These are phyloP conservation scores for Piromyces finnis DNA, from an alignment of 192 early-diverging fungal genomes.

Conservation along the genomic window DNA sequence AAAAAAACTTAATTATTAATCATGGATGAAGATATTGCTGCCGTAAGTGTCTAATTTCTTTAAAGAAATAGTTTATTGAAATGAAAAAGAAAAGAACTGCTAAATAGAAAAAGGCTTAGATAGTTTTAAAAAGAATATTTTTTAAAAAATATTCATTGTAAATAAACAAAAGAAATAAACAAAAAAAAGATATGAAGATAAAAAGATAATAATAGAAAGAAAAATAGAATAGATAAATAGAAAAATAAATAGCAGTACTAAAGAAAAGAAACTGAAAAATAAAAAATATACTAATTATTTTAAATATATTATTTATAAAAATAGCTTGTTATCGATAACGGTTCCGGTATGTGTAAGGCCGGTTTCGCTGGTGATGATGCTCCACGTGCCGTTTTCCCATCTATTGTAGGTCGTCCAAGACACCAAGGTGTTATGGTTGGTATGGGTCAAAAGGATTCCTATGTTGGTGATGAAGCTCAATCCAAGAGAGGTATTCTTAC, in stretches of 20 bases:
- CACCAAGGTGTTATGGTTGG: slow-evolving; percentile 80
- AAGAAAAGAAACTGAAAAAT: too few relatives aligned
- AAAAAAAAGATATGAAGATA: too few relatives aligned
- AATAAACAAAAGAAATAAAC: too few relatives aligned
- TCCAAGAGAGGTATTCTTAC: slow-evolving; percentile 77
- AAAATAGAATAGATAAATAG: too few relatives aligned
- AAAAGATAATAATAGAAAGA: too few relatives aligned
- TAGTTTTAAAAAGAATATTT: too few relatives aligned
- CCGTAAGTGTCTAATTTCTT: neutral
- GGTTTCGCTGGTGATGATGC: slow-evolving; percentile 85
- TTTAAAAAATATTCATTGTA: too few relatives aligned
- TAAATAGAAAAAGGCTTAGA: too few relatives aligned
- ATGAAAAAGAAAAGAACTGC: too few relatives aligned
- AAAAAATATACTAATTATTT: too few relatives aligned
- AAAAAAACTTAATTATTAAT: neutral
- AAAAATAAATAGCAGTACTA: too few relatives aligned
- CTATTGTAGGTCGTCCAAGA: slow-evolving; percentile 72
- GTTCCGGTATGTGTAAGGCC: slow-evolving; percentile 90
- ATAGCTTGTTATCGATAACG: slow-evolving; percentile 72
- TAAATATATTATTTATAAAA: slow-evolving; percentile 11
- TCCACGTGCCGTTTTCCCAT: slow-evolving; percentile 72
- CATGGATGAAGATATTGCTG: neutral
- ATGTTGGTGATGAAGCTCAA: slow-evolving; percentile 80
- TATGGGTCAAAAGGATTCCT: slow-evolving; percentile 81
- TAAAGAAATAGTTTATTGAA: too few relatives aligned